Evolutionary conservation across 257 asterid species (phyloP), one percentile per base, ranked within the genome.

Genomic region (Lycium barbarum): DNA sequence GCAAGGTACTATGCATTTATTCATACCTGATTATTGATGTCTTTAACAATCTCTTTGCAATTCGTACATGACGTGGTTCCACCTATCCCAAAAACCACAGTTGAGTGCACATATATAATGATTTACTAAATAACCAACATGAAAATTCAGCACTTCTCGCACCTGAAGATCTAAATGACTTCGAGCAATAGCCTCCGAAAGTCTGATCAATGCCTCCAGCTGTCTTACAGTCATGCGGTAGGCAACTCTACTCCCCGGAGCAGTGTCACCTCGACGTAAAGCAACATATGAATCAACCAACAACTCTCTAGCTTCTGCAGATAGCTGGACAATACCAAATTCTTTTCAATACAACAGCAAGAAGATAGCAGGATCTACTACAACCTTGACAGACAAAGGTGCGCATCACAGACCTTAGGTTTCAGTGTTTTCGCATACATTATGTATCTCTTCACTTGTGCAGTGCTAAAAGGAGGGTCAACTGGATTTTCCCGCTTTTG

Each of bases 141-240:
- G 80, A 54, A 61, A 86, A 73, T 45, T 54, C 84, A 76, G 63
- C 65, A 76, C 26, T 26, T 14, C 82, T 14, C 59, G 84, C 82
- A 94, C 98, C 98, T 93, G 91, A 84, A 80, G 53, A 85, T 97
- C 99, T 73, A 97, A 86, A 91, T 94, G 95, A 89, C 94, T 73
- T 74, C 98, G 94, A 51, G 98, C 99, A 89, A 97, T 93, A 87
- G 99, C 97, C 89, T 97, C 99, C 18, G 99, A 94, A 63, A 95
- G 98, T 92, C 99, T 89, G 84, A 97, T 91, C 83, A 97, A 89
- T 5, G 98, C 99, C 91, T 97, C 98, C 55, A 95, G 91, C 89
- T 95, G 99, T 87, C 99, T 91, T 85, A 97, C 98, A 55, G 99
- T 97, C 98, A 97, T 97, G 55, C 99, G 98, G 88, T 97, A 97